Percentiles rank a stretch among this genome's conserved stretches.
phyloP scores from a whole-genome alignment of 176 grass and related monocot genomes.

The Triticum turgidum region DNA sequence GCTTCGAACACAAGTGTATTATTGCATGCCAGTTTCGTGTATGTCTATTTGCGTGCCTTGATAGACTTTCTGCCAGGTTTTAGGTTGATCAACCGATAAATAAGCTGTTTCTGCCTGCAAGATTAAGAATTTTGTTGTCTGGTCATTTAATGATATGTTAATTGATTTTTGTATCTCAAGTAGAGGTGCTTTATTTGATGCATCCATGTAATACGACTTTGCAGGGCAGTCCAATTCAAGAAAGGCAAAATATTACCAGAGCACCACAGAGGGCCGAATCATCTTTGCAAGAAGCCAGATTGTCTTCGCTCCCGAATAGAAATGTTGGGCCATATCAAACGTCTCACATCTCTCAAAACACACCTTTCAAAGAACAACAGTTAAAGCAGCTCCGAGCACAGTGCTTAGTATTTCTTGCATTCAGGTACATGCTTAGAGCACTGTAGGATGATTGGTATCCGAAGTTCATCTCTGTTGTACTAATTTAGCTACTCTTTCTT shows the following conservation, averaged over 20 bases:
- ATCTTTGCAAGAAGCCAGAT: slow-evolving; percentile 50
- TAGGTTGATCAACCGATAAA: slow-evolving; percentile 25
- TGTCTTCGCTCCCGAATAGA: slow-evolving; percentile 44
- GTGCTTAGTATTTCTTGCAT: slow-evolving; percentile 99
- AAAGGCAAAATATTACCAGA: slow-evolving; percentile 55
- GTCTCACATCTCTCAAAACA: slow-evolving; percentile 50
- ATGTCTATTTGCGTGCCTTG: slow-evolving; percentile 3
- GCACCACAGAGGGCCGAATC: slow-evolving; percentile 47
- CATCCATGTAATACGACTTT: slow-evolving; percentile 28
- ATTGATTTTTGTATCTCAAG: slow-evolving; percentile 19
- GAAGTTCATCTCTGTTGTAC: slow-evolving; percentile 17
- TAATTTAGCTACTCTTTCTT: slow-evolving; percentile 33
- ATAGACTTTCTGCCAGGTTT: slow-evolving; percentile 21
- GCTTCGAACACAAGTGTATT: neutral
- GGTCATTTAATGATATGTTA: slow-evolving; percentile 13
- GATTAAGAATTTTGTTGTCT: slow-evolving; percentile 30
- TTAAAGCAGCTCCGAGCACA: slow-evolving; percentile 98
- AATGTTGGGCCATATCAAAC: slow-evolving; percentile 48
- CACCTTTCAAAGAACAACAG: slow-evolving; percentile 94
- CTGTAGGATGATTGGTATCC: slow-evolving; percentile 16
- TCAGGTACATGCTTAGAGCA: slow-evolving; percentile 49
- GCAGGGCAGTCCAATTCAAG: slow-evolving; percentile 77
- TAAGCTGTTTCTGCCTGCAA: neutral
- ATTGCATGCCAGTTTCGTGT: neutral
- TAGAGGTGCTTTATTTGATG: slow-evolving; percentile 29